Conservation (phyloP, 805 yeast species). For the Candida hispaniensis region DNA sequence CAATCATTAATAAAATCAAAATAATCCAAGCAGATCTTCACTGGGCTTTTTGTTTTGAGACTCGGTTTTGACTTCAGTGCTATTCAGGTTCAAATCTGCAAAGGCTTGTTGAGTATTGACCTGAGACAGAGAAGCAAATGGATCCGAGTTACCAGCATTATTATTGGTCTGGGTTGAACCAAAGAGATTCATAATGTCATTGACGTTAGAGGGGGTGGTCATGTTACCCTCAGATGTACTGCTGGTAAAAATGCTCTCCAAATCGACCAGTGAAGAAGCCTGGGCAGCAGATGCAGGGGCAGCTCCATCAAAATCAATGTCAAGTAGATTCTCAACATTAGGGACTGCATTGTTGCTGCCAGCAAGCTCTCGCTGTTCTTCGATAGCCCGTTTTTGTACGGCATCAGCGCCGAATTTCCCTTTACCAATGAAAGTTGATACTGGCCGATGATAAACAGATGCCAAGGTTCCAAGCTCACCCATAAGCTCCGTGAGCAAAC, state of each 20-base stretch:
- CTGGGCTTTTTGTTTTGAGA: conserved; percentile 17
- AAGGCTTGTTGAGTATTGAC: conserved; percentile 15
- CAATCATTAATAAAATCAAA: conserved; percentile 18
- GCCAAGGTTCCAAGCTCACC: conserved; percentile 75
- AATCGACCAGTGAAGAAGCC: conserved; percentile 43
- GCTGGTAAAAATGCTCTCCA: conserved; percentile 53
- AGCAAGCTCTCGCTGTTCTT: conserved; percentile 70
- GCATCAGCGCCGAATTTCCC: conserved; percentile 34
- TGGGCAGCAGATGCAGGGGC: conserved; percentile 20
- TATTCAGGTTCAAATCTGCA: conserved; percentile 13
- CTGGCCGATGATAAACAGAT: conserved; percentile 82
- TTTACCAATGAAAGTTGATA: conserved; percentile 46
- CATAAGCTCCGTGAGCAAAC: conserved; percentile 54
- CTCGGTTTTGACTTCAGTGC: conserved; percentile 8
- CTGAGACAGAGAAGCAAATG: conserved; percentile 12
- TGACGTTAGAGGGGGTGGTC: conserved; percentile 30
- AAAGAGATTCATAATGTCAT: conserved; percentile 42
- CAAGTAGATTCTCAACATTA: conserved; percentile 71
- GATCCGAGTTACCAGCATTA: conserved; percentile 12
- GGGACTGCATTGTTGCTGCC: conserved; percentile 31
- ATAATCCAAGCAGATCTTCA: conserved; percentile 28
- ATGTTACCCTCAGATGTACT: conserved; percentile 13
- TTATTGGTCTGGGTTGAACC: conserved; percentile 1
- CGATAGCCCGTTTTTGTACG: conserved; percentile 42
- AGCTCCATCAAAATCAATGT: conserved; percentile 61